Evolutionary conservation across 225 moss, liverwort and hornwort genomes (phyloP).

Genomic region (Pseudisothecium myosuroides): DNA sequence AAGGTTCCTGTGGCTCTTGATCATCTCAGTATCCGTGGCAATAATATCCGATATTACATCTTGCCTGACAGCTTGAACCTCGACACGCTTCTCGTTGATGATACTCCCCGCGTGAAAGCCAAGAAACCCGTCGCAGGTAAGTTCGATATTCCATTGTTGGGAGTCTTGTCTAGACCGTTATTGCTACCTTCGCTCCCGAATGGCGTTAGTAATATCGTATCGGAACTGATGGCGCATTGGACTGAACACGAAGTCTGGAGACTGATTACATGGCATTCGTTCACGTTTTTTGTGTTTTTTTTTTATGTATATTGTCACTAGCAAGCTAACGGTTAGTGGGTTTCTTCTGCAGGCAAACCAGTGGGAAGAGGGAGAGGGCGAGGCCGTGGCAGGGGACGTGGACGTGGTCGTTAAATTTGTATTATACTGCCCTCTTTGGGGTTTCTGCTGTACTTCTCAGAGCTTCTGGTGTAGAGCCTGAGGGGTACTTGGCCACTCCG

Average conservation of each 20-base stretch:
- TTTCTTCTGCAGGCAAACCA: conserved; percentile 34
- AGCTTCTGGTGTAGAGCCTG: background rate
- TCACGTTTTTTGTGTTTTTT: background rate
- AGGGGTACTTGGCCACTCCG: conserved; percentile 1
- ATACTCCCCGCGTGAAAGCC: conserved; percentile 90
- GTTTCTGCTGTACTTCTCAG: conserved; percentile 15
- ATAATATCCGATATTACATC: conserved; percentile 94
- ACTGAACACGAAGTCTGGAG: background rate
- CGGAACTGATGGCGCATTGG: background rate
- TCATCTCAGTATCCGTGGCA: conserved; percentile 76
- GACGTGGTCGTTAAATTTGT: conserved; percentile 45
- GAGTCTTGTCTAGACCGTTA: background rate
- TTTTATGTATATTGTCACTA: background rate
- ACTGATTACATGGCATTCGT: background rate
- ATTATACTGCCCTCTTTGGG: background rate
- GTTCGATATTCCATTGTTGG: background rate
- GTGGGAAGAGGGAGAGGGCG: conserved; percentile 51
- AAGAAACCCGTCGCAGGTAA: conserved; percentile 91
- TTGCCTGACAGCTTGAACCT: conserved; percentile 95
- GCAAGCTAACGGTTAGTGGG: background rate
- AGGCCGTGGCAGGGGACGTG: conserved; percentile 60
- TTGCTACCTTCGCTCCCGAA: background rate
- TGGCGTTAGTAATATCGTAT: no score
- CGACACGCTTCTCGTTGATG: conserved; percentile 88
- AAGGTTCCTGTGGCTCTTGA: conserved; percentile 95